Percentiles rank a stretch among this genome's conserved stretches.
Conservation (phyloP, 1,284 basidiomycete species). For the Apiotrichum akiyoshidainum region DNA sequence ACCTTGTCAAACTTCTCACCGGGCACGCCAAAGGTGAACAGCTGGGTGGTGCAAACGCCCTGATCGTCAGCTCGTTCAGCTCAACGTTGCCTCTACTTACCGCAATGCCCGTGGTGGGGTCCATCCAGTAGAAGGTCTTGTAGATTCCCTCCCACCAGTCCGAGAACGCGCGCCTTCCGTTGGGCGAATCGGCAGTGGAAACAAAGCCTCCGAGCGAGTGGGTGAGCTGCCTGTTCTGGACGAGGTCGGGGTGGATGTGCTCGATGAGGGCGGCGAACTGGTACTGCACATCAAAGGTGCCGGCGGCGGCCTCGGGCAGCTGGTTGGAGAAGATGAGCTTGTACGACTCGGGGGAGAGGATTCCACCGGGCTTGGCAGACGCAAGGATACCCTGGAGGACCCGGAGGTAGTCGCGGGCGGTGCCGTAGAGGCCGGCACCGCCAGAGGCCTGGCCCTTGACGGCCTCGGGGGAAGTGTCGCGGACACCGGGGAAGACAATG, state of each 20-base stretch:
- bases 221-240: not conserved
- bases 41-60: constrained; percentile 26
- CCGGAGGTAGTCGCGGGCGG: constrained; percentile 19
- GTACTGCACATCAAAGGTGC: constrained; percentile 5
- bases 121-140: constrained; percentile 40
- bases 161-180: constrained; percentile 26
- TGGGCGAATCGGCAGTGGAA: constrained; percentile 14
- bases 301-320: constrained; percentile 9
- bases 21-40: constrained; percentile 16
- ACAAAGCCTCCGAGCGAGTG: constrained; percentile 21
- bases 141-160: constrained; percentile 32
- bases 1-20: constrained; percentile 12
- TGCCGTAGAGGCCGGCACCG: constrained; percentile 25
- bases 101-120: constrained; percentile 33
- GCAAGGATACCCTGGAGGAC: constrained; percentile 21
- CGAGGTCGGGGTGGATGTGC: constrained; percentile 8
- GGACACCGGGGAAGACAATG: constrained; percentile 12
- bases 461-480: not conserved
- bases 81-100: constrained; percentile 16
- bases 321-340: constrained; percentile 27
- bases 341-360: constrained; percentile 24
- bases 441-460: constrained; percentile 8
- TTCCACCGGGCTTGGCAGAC: constrained; percentile 12
- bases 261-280: constrained; percentile 14
- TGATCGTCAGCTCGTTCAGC: constrained; percentile 1